These are phyloP conservation scores for Chenopodium berlandieri DNA, from an alignment of 148 eudicot species.

Conservation along the genomic window DNA sequence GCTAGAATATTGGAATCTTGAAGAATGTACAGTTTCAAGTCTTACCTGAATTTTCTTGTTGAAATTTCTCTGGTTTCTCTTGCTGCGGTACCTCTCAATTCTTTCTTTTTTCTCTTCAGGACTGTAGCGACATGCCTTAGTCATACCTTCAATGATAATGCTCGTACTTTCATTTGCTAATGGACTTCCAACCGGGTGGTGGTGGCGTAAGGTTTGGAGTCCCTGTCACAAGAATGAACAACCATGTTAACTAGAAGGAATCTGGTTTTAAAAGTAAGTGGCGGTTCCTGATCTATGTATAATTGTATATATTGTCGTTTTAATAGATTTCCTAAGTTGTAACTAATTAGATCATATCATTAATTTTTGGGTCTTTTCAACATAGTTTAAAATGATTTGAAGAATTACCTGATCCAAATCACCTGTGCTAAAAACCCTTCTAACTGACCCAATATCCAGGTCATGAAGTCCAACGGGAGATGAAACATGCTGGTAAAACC, in stretches of 20 bases:
- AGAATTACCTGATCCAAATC: constrained; percentile 51
- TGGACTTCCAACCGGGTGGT: constrained; percentile 54
- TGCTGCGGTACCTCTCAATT: constrained; percentile 80
- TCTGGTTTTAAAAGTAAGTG: neutral
- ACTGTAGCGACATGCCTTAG: constrained; percentile 65
- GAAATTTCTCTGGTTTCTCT: constrained; percentile 83
- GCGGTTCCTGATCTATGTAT: neutral
- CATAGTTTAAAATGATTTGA: neutral
- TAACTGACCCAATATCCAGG: constrained; percentile 31
- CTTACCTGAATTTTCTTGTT: constrained; percentile 91
- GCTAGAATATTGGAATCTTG: neutral
- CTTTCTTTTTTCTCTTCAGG: constrained; percentile 87
- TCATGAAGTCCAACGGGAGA: constrained; percentile 27
- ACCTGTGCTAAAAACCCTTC: constrained; percentile 53
- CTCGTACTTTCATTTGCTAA: constrained; percentile 55
- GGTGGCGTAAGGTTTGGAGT: constrained; percentile 27
- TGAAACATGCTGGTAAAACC: constrained; percentile 27
- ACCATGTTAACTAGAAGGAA: constrained; percentile 7
- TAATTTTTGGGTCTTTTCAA: neutral
- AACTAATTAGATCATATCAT: neutral
- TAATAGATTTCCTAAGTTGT: no score
- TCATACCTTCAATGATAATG: constrained; percentile 70
- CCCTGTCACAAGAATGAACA: constrained; percentile 37
- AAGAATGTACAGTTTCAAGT: neutral
- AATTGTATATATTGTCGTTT: neutral